Percentiles rank a stretch among this genome's conserved stretches.
Evolutionary conservation across 352 stramenopile genomes (phyloP).

Genomic region (Halophytophthora batemanensis): DNA sequence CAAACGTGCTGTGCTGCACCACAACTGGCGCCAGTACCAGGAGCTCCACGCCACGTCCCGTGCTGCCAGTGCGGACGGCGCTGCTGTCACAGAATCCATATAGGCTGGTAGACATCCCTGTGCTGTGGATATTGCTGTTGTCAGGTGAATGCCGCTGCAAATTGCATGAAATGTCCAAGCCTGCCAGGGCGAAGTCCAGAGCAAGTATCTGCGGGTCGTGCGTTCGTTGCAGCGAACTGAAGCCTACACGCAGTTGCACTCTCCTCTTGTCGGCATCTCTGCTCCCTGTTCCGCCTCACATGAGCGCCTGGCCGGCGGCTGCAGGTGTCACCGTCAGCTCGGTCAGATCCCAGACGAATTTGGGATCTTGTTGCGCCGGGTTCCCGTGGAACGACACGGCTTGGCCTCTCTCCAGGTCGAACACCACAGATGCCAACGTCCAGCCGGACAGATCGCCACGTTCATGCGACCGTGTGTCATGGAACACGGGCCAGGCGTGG

Average conservation of each 20-base stretch:
- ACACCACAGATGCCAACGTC: conserved; percentile 68
- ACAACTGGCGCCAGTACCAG: conserved; percentile 32
- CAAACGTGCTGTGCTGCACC: conserved; percentile 27
- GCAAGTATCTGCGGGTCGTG: no score
- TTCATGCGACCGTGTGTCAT: conserved; percentile 55
- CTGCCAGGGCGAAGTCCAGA: no score
- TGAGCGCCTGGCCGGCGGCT: not conserved
- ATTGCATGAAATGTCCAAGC: no score
- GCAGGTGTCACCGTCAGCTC: conserved; percentile 23
- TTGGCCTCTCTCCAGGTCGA: conserved; percentile 42
- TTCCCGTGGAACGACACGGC: conserved; percentile 55
- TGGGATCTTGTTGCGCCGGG: conserved; percentile 23
- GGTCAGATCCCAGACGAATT: conserved; percentile 50
- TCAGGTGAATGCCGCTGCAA: no score
- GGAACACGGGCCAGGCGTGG: conserved; percentile 54
- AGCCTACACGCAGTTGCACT: no score
- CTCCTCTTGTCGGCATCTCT: no score
- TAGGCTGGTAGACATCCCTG: no score
- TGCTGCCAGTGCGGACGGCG: conserved; percentile 2
- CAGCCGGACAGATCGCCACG: conserved; percentile 61
- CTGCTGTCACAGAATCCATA: not conserved
- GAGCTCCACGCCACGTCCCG: conserved; percentile 9
- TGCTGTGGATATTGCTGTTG: no score
- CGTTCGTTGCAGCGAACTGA: no score
- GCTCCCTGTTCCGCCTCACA: not conserved